Evolutionary conservation across 139 green algal genomes (phyloP).

Genomic region (Chlorella vulgaris): DNA sequence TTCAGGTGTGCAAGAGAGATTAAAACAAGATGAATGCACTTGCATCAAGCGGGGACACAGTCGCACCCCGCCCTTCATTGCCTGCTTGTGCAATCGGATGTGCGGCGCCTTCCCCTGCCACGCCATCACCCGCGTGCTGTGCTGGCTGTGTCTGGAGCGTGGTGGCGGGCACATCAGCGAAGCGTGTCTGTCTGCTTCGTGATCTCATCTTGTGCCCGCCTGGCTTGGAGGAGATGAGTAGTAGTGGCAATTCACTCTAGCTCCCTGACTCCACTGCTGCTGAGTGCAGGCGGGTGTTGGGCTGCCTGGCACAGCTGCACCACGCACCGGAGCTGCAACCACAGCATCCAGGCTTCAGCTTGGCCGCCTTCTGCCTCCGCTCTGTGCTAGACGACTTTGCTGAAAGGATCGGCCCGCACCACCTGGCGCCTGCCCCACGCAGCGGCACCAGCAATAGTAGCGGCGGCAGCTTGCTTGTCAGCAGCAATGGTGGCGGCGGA

Average conservation of each 20-base stretch:
- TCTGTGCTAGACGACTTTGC: conserved; percentile 47
- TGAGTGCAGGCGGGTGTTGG: conserved; percentile 14
- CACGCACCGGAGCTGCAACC: conserved; percentile 31
- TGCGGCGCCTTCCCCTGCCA: too few species aligned
- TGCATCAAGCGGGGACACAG: background rate
- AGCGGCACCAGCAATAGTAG: background rate
- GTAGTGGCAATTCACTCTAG: background rate
- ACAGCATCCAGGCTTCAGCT: conserved; percentile 14
- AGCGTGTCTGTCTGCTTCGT: too few species aligned
- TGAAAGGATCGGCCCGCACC: conserved; percentile 4
- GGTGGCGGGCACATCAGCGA: too few species aligned
- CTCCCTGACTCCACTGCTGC: background rate
- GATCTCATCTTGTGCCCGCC: background rate
- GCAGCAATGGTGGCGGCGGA: background rate
- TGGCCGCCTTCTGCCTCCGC: conserved; percentile 47
- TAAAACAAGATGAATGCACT: background rate
- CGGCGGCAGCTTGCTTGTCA: background rate
- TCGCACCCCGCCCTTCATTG: background rate
- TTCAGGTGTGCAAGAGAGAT: conserved; percentile 8
- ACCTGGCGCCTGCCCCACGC: background rate
- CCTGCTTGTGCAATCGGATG: background rate
- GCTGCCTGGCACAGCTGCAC: conserved; percentile 34
- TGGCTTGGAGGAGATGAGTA: too few species aligned
- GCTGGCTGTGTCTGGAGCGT: too few species aligned
- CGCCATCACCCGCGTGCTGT: too few species aligned